Percentiles rank a stretch among this genome's conserved stretches.
Evolutionary conservation across 257 asterid genomes (phyloP).

Genomic region (Cruciata laevipes): DNA sequence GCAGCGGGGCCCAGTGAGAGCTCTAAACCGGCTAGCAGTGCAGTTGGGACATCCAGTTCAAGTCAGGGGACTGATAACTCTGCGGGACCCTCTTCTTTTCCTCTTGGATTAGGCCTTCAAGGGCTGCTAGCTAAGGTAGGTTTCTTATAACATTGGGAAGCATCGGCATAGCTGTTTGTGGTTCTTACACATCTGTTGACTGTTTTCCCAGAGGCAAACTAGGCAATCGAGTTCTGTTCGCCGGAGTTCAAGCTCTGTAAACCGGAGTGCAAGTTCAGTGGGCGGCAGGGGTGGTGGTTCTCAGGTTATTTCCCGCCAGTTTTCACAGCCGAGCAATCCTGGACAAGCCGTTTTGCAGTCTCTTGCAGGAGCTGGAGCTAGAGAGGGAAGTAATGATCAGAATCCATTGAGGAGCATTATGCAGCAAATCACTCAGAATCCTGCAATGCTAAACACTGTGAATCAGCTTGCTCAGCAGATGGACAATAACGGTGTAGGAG

Average conservation of each 20-base stretch:
- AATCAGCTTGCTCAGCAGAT: conserved; percentile 89
- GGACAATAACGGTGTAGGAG: conserved; percentile 65
- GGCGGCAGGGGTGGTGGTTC: conserved; percentile 34
- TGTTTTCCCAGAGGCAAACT: conserved; percentile 47
- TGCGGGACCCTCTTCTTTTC: conserved; percentile 42
- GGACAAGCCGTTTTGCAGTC: conserved; percentile 78
- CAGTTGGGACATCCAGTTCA: conserved; percentile 28
- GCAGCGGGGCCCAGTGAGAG: conserved; percentile 12
- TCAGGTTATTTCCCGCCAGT: conserved; percentile 30
- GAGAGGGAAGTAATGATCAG: conserved; percentile 24
- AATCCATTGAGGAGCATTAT: conserved; percentile 56
- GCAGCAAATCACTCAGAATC: conserved; percentile 75
- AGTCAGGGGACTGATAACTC: conserved; percentile 25
- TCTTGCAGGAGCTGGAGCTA: conserved; percentile 43
- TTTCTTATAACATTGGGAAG: neutral
- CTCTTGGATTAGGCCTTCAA: conserved; percentile 80
- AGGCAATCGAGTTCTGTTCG: conserved; percentile 37
- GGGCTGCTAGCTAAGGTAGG: conserved; percentile 77
- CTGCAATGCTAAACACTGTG: conserved; percentile 77
- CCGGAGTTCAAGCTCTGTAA: conserved; percentile 21
- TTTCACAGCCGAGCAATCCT: conserved; percentile 33
- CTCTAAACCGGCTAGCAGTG: conserved; percentile 28
- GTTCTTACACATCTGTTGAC: neutral
- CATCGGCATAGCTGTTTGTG: neutral
- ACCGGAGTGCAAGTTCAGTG: conserved; percentile 21